Percentiles rank a stretch among this genome's conserved stretches.
Conservation (phyloP, 371 early-diverging fungal species). For the Apophysomyces sp. region DNA sequence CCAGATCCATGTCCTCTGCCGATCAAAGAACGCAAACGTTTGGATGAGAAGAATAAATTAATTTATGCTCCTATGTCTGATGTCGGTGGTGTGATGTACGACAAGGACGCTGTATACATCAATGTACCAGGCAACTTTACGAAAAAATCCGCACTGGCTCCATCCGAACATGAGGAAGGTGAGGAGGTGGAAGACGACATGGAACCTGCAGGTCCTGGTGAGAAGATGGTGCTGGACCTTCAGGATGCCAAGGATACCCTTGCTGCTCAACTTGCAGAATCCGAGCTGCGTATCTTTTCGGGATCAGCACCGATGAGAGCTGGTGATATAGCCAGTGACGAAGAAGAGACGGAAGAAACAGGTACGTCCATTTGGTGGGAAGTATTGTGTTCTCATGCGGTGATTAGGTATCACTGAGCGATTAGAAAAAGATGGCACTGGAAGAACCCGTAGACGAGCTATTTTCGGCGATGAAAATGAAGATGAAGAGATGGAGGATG, state of each 20-base stretch:
- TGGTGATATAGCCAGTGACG: constrained; percentile 47
- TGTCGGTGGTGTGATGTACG: constrained; percentile 96
- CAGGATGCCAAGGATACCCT: constrained; percentile 82
- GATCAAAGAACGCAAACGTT: constrained; percentile 84
- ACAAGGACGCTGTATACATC: constrained; percentile 98
- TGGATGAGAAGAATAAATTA: constrained; percentile 92
- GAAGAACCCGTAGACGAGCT: constrained; percentile 61
- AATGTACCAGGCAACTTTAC: constrained; percentile 88
- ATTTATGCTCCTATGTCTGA: constrained; percentile 99
- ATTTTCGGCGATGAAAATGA: constrained; percentile 53
- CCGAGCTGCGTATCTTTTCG: constrained; percentile 83
- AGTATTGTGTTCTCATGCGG: neutral
- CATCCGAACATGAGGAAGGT: constrained; percentile 31
- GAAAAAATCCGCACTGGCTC: constrained; percentile 55
- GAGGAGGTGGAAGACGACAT: constrained; percentile 37
- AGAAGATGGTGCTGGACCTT: constrained; percentile 88
- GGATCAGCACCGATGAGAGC: constrained; percentile 73
- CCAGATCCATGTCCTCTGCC: constrained; percentile 95
- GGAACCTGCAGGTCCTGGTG: constrained; percentile 69
- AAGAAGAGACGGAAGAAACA: constrained; percentile 29
- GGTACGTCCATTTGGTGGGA: constrained; percentile 5
- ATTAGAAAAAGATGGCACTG: constrained; percentile 41
- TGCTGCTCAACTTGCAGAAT: constrained; percentile 74
- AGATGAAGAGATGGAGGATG: constrained; percentile 42
- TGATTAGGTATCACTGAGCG: constrained; percentile 24